Conservation (phyloP, 139 green algal species). For the Chlorella sp. region DNA sequence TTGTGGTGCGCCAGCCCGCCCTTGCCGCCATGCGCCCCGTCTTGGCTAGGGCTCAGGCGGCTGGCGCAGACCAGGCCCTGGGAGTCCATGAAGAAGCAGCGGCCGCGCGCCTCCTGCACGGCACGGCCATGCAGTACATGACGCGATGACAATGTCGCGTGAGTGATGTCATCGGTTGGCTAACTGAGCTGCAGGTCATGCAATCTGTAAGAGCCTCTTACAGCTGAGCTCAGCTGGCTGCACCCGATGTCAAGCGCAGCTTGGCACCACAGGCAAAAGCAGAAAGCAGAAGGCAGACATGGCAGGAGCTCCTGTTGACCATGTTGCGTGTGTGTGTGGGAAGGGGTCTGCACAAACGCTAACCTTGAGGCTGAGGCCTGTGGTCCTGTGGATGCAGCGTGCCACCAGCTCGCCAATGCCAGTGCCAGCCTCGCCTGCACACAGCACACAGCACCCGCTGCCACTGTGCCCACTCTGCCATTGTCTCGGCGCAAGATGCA, state of each 20-base stretch:
- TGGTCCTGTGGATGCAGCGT: conserved; percentile 33
- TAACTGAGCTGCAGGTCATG: not conserved
- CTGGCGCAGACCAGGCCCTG: conserved; percentile 64
- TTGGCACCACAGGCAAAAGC: not conserved
- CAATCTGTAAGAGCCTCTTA: not conserved
- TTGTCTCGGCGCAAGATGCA: not conserved
- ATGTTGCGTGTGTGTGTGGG: no score
- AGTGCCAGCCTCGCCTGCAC: conserved; percentile 58
- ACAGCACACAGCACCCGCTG: not conserved
- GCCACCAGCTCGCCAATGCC: conserved; percentile 76
- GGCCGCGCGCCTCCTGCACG: conserved; percentile 34
- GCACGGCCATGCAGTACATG: not conserved
- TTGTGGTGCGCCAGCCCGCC: conserved; percentile 68
- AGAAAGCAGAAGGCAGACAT: not conserved
- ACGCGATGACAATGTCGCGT: not conserved
- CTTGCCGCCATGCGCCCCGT: not conserved
- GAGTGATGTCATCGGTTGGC: not conserved
- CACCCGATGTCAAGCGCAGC: not conserved
- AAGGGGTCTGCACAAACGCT: no score
- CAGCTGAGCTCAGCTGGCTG: no score
- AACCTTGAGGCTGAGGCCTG: conserved; percentile 27
- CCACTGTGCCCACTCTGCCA: not conserved
- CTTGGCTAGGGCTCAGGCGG: not conserved
- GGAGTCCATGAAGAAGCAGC: conserved; percentile 71
- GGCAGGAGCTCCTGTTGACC: no score